Evolutionary conservation across 192 early-diverging fungal species (phyloP).

Genomic region (Podila epicladia): DNA sequence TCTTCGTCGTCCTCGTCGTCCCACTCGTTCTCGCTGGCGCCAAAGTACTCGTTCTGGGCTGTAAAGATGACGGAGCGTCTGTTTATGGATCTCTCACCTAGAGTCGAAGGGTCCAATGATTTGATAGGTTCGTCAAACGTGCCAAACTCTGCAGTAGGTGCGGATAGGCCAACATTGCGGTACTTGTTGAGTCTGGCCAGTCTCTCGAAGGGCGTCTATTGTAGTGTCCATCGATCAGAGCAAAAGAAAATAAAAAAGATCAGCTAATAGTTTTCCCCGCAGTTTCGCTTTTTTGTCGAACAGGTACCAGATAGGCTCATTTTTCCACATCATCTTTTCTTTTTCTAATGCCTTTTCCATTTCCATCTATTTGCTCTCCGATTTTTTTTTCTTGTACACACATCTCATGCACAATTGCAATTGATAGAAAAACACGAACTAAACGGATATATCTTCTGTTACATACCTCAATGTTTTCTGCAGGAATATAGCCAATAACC

Average conservation of each 20-base stretch:
- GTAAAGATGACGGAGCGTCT: conserved; percentile 31
- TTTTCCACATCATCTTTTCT: no score
- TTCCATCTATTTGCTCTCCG: no score
- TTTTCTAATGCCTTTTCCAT: no score
- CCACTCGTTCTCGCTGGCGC: conserved; percentile 30
- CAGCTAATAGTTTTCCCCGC: background rate
- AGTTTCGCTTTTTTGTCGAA: no score
- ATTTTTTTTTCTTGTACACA: no score
- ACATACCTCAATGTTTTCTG: conserved; percentile 85
- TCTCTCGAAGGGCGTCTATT: conserved; percentile 79
- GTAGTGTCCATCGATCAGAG: background rate
- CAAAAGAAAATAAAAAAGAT: conserved; percentile 1
- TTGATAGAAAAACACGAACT: no score
- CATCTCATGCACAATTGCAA: no score
- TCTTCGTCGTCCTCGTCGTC: conserved; percentile 40
- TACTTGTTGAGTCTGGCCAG: conserved; percentile 81
- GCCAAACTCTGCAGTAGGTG: conserved; percentile 39
- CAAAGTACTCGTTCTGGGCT: conserved; percentile 32
- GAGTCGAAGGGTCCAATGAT: conserved; percentile 12
- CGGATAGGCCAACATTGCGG: conserved; percentile 68
- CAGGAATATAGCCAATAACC: conserved; percentile 88
- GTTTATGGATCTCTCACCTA: conserved; percentile 15
- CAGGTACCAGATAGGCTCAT: no score
- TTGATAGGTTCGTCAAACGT: conserved; percentile 41
- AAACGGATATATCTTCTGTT: background rate